Evolutionary conservation across 148 eudicot species (phyloP), one percentile per base, ranked within the genome.

Genomic region (Chenopodium formosanum): DNA sequence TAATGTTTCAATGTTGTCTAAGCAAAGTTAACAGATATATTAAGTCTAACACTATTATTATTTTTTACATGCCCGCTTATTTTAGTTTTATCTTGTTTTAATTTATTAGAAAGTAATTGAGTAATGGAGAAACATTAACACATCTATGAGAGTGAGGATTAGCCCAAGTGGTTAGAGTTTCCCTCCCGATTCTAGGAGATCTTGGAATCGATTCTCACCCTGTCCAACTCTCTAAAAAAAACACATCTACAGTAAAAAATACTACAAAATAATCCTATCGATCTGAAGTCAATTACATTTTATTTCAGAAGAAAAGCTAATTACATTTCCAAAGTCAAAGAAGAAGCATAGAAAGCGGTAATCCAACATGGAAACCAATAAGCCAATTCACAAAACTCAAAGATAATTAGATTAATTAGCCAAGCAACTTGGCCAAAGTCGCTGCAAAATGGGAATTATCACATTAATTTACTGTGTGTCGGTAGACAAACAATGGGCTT

Each of bases 281-380:
- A 2, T 34, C 44, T 6, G 44, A 32, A 63, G 64, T 20, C 44
- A 2, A 63, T 37, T 22, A 37, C 3, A 13, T 10, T 34, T 63
- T 37, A 4, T 37, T 37, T 37, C 7, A 40, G 44, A 40, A 40
- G 7, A 40, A 2, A 32, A 63, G 44, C 10, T 63, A 2, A 63
- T 37, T 22, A 37, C 1, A 13, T 10, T 34, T 63, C 2, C 25
- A 60, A 77, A 77, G 67, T 60, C 48, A 60, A 77, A 37, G 27
- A 1, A 74, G 29, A 40, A 50, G 56, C 76, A 56, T 31, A 75
- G 27, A 75, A 63, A 46, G 44, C 32, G 70, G 70, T 47, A 58
- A 32, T 58, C 47, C 48, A 58, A 77, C 79, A 77, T 77, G 79
- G 70, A 23, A 63, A 44, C 19, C 70, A 10, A 62, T 60, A 9